Evolutionary conservation across 331 rosid species (phyloP).

Genomic region (Cydonia oblonga): DNA sequence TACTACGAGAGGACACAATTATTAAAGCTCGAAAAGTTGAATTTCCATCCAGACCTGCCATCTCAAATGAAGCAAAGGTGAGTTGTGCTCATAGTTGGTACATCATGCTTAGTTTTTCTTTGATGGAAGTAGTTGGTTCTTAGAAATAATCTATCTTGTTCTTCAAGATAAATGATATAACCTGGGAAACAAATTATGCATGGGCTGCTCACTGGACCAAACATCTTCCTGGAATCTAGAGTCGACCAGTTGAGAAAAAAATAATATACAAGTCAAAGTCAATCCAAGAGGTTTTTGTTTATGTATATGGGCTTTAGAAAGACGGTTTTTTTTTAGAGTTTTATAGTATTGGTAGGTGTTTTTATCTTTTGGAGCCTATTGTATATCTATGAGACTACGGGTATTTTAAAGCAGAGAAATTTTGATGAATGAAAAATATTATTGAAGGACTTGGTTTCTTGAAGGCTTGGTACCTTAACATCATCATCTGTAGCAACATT

Average conservation of each 20-base stretch:
- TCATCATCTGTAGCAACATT: neutral
- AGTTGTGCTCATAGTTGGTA: constrained; percentile 6
- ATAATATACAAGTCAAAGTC: neutral
- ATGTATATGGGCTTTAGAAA: neutral
- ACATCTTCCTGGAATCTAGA: neutral
- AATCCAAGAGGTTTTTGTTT: neutral
- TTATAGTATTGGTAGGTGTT: neutral
- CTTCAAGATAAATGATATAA: neutral
- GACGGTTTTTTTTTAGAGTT: neutral
- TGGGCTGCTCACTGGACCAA: neutral
- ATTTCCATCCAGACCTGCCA: constrained; percentile 78
- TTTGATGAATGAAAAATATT: neutral
- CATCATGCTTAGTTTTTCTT: neutral
- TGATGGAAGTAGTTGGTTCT: neutral
- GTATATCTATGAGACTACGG: neutral
- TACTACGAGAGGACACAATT: constrained; percentile 94
- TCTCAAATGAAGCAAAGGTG: constrained; percentile 96
- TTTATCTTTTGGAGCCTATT: neutral
- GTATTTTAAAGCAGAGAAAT: neutral
- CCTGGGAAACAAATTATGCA: neutral
- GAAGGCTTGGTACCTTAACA: neutral
- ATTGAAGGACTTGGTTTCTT: neutral
- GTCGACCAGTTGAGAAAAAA: neutral
- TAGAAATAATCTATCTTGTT: neutral
- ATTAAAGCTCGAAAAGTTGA: constrained; percentile 96